Evolutionary conservation across 2,329 filamentous ascomycete species (phyloP), one percentile per base, ranked within the genome.

Genomic region (Cladophialophora chaetospira): DNA sequence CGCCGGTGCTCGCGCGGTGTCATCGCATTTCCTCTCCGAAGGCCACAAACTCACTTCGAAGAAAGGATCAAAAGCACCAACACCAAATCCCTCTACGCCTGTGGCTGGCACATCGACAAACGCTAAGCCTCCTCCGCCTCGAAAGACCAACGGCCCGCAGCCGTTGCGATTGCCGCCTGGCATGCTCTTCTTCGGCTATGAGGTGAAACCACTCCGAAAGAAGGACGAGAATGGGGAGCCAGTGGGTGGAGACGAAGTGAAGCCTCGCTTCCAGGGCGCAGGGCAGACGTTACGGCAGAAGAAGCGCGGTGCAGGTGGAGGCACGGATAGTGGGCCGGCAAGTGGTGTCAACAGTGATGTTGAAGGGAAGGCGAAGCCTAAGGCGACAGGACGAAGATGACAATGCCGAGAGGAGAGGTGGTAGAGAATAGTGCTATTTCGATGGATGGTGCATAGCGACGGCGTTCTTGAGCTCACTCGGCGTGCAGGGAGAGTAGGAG

Each of bases 141-240:
- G 77, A 47, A 76, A 82, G 60, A 85, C 81, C 11, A 91, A 93
- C 63, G 92, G 91, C 0, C 91, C 93, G 0, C 89, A 94, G 69
- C 91, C 93, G 3, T 80, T 99, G 5, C 83, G 94, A 25, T 72
- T 99, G 49, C 83, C 90, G 0, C 88, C 89, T 0, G 94, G 94
- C 67, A 96, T 97, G 74, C 80, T 99, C 3, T 99, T 99, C 79
- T 96, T 99, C 63, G 94, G 94, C 2, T 99, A 97, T 68, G 88
- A 96, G 68, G 82, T 96, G 70, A 96, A 88, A 72, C 93, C 93
- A 0, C 80, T 95, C 38, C 92, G 91, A 77, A 89, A 89, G 6
- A 85, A 88, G 55, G 87, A 84, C 31, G 85, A 90, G 56, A 86
- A 85, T 69, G 83, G 85, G 49, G 80, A 86, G 58, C 85, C 88